Evolutionary conservation across 352 stramenopile genomes (phyloP).

Genomic region (Elongisporangium prolatum): DNA sequence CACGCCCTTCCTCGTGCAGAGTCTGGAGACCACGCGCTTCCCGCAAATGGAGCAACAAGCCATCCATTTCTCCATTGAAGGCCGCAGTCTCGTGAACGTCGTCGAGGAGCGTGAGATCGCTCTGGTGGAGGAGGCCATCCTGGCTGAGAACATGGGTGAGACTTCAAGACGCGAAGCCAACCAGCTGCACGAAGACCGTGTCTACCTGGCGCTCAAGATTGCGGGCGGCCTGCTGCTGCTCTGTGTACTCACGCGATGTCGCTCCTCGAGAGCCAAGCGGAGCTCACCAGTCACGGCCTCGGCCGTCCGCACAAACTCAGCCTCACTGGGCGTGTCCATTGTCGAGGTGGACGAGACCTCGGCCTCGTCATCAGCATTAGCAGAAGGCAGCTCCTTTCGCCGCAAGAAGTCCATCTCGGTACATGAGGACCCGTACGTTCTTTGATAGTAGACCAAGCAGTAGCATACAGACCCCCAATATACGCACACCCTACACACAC

Average conservation of each 20-base stretch:
- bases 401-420: conserved; percentile 13
- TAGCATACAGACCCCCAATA: not conserved
- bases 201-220: not conserved
- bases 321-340: not conserved
- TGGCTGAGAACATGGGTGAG: conserved; percentile 23
- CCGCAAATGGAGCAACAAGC: conserved; percentile 56
- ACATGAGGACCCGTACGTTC: conserved; percentile 12
- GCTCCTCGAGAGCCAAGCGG: not conserved
- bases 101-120: conserved; percentile 55
- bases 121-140: conserved; percentile 37
- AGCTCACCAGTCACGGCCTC: not conserved
- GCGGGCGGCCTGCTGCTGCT: not conserved
- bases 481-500: not conserved
- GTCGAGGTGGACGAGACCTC: not conserved
- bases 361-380: not conserved
- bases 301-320: not conserved
- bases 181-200: not conserved
- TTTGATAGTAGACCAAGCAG: conserved; percentile 4
- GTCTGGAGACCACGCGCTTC: conserved; percentile 53
- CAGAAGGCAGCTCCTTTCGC: conserved; percentile 1
- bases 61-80: conserved; percentile 78
- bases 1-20: conserved; percentile 52
- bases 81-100: conserved; percentile 41
- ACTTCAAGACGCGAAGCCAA: not conserved
- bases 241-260: not conserved